Evolutionary conservation across 768 basidiomycete genomes (phyloP).

Genomic region (Boletus fagicola): DNA sequence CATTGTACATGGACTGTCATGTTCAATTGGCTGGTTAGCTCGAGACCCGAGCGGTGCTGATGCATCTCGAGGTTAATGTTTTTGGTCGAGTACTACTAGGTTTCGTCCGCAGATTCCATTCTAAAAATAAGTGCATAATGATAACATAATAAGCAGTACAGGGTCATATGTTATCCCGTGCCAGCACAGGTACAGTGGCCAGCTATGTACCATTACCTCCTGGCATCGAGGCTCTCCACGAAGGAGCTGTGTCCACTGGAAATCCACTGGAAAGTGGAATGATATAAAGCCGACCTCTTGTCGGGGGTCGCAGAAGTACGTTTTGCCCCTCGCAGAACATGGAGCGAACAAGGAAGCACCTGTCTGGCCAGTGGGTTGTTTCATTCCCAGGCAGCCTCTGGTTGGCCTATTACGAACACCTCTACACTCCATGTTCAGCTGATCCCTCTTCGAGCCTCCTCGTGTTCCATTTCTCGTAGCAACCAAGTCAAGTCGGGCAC

Average conservation of each 20-base stretch:
- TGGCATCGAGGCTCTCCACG: background rate
- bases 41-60: background rate
- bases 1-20: background rate
- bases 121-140: background rate
- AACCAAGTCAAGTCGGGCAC: background rate
- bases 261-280: background rate
- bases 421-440: background rate
- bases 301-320: background rate
- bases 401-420: background rate
- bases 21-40: background rate
- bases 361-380: background rate
- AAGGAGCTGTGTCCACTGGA: constrained; percentile 1
- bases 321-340: background rate
- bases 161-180: too few species aligned
- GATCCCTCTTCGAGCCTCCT: background rate
- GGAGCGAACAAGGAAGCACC: background rate
- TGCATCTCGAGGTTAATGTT: background rate
- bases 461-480: background rate
- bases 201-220: background rate
- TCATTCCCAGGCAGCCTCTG: constrained; percentile 2
- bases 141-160: too few species aligned
- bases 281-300: background rate
- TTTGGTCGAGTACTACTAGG: background rate
- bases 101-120: background rate
- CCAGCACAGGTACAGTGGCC: background rate